Percentiles rank a stretch among this genome's conserved stretches.
phyloP scores from a whole-genome alignment of 371 early-diverging fungal genomes.

The Haplosporangium sp. region DNA sequence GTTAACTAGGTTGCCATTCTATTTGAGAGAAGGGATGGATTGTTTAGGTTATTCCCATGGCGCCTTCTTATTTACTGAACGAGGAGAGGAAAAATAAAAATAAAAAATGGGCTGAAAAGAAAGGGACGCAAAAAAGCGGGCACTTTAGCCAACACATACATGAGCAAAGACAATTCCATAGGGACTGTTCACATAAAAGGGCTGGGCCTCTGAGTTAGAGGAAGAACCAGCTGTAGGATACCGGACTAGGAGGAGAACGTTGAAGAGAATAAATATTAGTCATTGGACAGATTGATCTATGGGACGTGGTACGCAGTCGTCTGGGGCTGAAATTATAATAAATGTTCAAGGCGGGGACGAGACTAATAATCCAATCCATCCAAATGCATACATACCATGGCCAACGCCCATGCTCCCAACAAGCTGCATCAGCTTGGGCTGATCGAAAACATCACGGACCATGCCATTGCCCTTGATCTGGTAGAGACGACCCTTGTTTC shows the following conservation, averaged over 20 bases:
- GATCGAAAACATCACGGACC: conserved; percentile 95
- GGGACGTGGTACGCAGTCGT: neutral
- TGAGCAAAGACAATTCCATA: conserved; percentile 98
- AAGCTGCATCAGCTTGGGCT: conserved; percentile 78
- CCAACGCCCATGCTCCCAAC: conserved; percentile 93
- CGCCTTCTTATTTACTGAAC: neutral
- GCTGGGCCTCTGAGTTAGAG: conserved; percentile 95
- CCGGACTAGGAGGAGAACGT: conserved; percentile 72
- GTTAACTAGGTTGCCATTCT: conserved; percentile 98
- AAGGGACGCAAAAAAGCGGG: neutral
- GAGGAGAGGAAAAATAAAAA: neutral
- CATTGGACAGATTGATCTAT: neutral
- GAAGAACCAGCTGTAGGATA: conserved; percentile 98
- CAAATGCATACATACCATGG: conserved; percentile 82
- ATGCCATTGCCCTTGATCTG: conserved; percentile 98
- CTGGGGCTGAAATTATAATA: conserved; percentile 13
- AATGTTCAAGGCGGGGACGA: conserved; percentile 1
- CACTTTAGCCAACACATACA: conserved; percentile 59
- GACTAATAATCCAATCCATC: conserved; percentile 14
- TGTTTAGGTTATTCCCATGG: conserved; percentile 2
- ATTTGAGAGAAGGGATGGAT: conserved; percentile 6
- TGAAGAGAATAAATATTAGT: conserved; percentile 25
- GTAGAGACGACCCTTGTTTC: conserved; percentile 92
- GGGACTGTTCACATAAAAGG: conserved; percentile 98
- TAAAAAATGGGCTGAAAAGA: neutral